Percentiles rank a stretch among this genome's conserved stretches.
Evolutionary conservation across 2,329 filamentous ascomycete species (phyloP).

Genomic region (Dothistroma pini): DNA sequence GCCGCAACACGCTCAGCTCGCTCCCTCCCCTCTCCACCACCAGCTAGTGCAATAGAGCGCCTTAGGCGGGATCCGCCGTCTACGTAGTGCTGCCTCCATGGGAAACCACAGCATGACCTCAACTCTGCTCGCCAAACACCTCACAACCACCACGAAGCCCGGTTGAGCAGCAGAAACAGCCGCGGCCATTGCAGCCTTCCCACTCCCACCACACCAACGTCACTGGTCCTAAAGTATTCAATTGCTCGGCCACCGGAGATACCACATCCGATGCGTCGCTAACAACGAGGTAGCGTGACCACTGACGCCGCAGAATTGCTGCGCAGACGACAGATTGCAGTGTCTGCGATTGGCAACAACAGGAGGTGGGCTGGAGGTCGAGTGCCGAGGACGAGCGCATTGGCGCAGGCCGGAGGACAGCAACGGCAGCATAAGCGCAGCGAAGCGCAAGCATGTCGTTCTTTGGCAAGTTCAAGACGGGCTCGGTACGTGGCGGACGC

Average conservation of each 20-base stretch:
- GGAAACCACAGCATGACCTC: conserved; percentile 1
- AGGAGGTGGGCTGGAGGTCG: background rate
- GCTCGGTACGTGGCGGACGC: conserved; percentile 39
- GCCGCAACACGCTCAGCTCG: background rate
- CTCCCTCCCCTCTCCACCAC: background rate
- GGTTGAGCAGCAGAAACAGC: background rate
- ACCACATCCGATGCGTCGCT: conserved; percentile 8
- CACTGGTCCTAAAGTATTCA: background rate
- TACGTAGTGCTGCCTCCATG: background rate
- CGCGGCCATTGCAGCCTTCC: background rate
- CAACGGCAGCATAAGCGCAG: background rate
- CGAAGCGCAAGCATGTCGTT: conserved; percentile 46
- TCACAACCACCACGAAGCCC: conserved; percentile 1
- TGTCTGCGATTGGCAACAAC: background rate
- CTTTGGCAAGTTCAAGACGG: conserved; percentile 52
- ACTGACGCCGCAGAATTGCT: background rate
- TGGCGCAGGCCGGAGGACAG: conserved; percentile 1
- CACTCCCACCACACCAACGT: background rate
- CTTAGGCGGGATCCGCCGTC: background rate
- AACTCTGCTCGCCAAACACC: background rate
- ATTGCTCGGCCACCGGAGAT: background rate
- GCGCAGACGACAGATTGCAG: conserved; percentile 1
- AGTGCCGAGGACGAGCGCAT: background rate
- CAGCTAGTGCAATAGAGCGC: conserved; percentile 2
- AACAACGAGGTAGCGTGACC: background rate